These are phyloP conservation scores for Gyromitra esculenta DNA, from an alignment of 2,329 filamentous ascomycete genomes.

Conservation along the genomic window DNA sequence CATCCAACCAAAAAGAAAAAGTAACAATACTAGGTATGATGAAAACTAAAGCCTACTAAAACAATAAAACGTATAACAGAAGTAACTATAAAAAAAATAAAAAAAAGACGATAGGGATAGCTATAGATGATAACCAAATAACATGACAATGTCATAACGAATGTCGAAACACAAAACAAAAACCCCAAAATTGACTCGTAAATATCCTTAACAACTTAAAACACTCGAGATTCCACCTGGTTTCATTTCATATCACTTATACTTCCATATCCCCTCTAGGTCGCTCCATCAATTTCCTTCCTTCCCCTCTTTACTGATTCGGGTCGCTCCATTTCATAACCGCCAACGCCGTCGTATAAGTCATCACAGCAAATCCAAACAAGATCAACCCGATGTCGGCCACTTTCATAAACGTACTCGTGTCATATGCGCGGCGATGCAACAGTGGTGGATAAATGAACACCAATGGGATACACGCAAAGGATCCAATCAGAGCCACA, in stretches of 20 bases:
- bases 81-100: not conserved
- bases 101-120: not conserved
- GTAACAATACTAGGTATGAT: not conserved
- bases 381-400: conserved; percentile 82
- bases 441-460: conserved; percentile 97
- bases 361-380: conserved; percentile 87
- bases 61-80: not conserved
- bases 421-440: conserved; percentile 72
- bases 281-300: not conserved
- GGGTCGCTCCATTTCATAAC: conserved; percentile 79
- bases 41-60: conserved; percentile 4
- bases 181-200: not conserved
- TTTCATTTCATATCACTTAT: conserved; percentile 1
- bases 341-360: conserved; percentile 88
- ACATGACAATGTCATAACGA: not conserved
- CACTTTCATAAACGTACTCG: conserved; percentile 74
- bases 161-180: conserved; percentile 3
- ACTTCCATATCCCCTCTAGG: not conserved
- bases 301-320: conserved; percentile 53
- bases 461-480: conserved; percentile 95
- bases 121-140: conserved; percentile 4
- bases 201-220: conserved; percentile 12
- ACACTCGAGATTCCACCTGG: conserved; percentile 6
- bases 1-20: not conserved
- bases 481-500: conserved; percentile 93